Conservation (phyloP, 225 moss, liverwort and hornwort genomes). For the Sphagnum tenellum region DNA sequence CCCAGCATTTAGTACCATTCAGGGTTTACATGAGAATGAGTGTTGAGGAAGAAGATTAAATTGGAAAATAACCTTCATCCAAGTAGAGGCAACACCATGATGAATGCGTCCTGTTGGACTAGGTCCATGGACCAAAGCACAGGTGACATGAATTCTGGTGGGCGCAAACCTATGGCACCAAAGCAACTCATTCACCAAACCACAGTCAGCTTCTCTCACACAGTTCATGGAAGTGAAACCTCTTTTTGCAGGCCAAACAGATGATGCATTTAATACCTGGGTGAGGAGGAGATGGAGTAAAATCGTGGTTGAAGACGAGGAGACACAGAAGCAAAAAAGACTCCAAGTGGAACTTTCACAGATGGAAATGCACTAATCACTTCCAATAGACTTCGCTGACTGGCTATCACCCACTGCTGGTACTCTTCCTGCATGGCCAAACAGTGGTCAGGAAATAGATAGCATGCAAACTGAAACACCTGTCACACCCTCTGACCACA, state of each 20-base stretch:
- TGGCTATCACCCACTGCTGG: conserved; percentile 54
- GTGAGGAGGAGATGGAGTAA: conserved; percentile 97
- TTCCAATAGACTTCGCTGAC: conserved; percentile 74
- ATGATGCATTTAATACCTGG: conserved; percentile 18
- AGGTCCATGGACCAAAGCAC: conserved; percentile 67
- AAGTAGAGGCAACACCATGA: conserved; percentile 85
- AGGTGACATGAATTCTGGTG: conserved; percentile 71
- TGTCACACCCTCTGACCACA: too few relatives aligned
- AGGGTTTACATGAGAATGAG: not conserved
- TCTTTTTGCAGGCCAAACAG: too few relatives aligned
- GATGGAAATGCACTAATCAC: conserved; percentile 75
- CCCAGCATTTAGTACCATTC: not conserved
- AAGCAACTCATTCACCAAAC: not conserved
- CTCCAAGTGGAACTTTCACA: conserved; percentile 67
- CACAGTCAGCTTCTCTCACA: too few relatives aligned
- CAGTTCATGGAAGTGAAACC: too few relatives aligned
- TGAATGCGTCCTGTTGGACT: conserved; percentile 71
- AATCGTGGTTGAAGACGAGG: conserved; percentile 73
- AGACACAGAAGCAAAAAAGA: conserved; percentile 83
- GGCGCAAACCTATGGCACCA: conserved; percentile 20
- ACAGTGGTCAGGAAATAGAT: too few relatives aligned
- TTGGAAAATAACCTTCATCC: conserved; percentile 58
- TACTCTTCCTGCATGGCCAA: conserved; percentile 54
- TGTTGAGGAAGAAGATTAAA: not conserved
- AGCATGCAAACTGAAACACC: too few relatives aligned